Conservation (phyloP, 306 rosid species). For the Glycine tomentella region DNA sequence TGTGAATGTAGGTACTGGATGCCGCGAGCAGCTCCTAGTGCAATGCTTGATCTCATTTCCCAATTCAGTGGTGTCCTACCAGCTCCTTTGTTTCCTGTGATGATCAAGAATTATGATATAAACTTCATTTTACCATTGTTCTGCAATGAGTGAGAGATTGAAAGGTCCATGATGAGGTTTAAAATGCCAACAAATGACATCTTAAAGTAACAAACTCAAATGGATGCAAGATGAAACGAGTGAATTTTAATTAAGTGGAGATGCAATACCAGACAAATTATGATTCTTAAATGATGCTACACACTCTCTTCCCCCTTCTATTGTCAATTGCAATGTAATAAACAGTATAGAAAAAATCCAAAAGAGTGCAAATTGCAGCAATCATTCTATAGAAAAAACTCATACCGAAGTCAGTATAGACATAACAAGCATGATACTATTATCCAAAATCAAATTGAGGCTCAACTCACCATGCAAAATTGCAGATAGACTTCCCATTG, state of each 20-base stretch:
- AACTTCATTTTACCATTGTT: neutral
- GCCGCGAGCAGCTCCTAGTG: slow-evolving; percentile 69
- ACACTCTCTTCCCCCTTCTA: neutral
- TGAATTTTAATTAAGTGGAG: neutral
- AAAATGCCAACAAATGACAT: neutral
- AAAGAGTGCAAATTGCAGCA: no score
- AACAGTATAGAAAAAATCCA: slow-evolving; percentile 14
- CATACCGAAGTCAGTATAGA: slow-evolving; percentile 23
- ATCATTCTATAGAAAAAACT: slow-evolving; percentile 4
- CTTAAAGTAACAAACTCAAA: slow-evolving; percentile 4
- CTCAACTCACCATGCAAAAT: slow-evolving; percentile 66
- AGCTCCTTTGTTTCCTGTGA: slow-evolving; percentile 68
- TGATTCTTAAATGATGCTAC: slow-evolving; percentile 2
- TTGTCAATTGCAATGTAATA: slow-evolving; percentile 32
- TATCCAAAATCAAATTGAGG: neutral
- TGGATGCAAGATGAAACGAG: neutral
- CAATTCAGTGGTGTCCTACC: slow-evolving; percentile 74
- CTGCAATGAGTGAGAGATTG: no score
- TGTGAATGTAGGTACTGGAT: slow-evolving; percentile 69
- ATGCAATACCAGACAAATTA: slow-evolving; percentile 3
- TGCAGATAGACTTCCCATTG: slow-evolving; percentile 79
- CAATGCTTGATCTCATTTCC: slow-evolving; percentile 69
- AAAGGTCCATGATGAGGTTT: slow-evolving; percentile 1
- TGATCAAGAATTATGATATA: neutral
- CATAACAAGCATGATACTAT: neutral